Evolutionary conservation across 495 filamentous ascomycete genomes (phyloP).

Genomic region (Pyronema domesticum): DNA sequence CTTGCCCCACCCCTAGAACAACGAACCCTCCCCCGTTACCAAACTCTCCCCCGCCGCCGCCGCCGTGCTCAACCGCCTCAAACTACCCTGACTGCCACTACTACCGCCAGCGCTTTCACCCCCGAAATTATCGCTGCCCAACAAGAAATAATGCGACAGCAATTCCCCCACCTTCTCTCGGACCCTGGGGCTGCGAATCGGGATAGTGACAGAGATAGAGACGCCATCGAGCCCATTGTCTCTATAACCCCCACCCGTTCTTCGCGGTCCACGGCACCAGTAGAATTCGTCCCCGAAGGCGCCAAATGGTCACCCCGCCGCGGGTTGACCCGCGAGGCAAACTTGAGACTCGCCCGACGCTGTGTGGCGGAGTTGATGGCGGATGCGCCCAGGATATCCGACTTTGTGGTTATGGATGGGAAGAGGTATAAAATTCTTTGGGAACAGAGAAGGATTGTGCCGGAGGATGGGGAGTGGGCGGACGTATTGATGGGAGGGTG

Average conservation of each 20-base stretch:
- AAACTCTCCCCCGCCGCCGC: conserved; percentile 34
- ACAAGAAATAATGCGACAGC: not conserved
- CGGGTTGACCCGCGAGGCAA: conserved; percentile 31
- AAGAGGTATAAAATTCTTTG: conserved; percentile 16
- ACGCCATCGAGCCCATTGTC: not conserved
- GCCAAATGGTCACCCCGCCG: conserved; percentile 36
- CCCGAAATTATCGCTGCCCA: not conserved
- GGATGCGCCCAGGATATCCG: conserved; percentile 19
- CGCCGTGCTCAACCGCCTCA: conserved; percentile 20
- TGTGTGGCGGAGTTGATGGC: conserved; percentile 34
- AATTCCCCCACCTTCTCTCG: not conserved
- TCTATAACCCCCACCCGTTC: not conserved
- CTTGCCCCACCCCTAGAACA: conserved; percentile 37
- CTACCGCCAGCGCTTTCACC: not conserved
- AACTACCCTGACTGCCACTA: not conserved
- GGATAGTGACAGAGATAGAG: not conserved
- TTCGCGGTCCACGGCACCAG: conserved; percentile 13
- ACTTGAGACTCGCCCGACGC: conserved; percentile 35
- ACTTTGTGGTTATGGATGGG: conserved; percentile 20
- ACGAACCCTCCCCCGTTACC: conserved; percentile 35
- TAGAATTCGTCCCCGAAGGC: conserved; percentile 11
- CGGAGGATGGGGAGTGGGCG: conserved; percentile 6
- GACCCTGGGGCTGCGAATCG: not conserved
- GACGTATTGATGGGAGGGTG: not conserved
- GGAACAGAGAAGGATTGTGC: conserved; percentile 16